phyloP scores from a whole-genome alignment of 306 rosid genomes.

The Cercis canadensis region DNA sequence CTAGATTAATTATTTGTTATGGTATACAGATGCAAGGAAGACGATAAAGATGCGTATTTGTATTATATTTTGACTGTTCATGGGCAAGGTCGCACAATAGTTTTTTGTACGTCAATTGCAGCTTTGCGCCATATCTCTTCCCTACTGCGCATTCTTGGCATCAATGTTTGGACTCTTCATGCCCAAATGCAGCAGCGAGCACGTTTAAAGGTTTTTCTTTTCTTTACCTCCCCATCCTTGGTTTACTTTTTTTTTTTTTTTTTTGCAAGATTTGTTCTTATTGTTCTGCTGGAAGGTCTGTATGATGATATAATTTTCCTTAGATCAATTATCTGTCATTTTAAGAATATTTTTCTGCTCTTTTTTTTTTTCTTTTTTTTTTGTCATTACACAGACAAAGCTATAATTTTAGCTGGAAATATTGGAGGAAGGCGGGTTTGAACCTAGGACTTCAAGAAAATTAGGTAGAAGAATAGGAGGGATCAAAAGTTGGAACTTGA shows the following conservation, averaged over 20 bases:
- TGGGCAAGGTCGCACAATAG: slow-evolving; percentile 91
- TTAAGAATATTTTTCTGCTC: too few species aligned
- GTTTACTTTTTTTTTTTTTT: slow-evolving; percentile 32
- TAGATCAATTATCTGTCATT: background rate
- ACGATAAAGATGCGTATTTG: slow-evolving; percentile 89
- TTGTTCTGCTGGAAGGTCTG: slow-evolving; percentile 23
- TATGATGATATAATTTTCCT: slow-evolving; percentile 10
- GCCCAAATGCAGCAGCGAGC: slow-evolving; percentile 95
- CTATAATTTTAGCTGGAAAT: too few species aligned
- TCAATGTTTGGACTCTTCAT: slow-evolving; percentile 80
- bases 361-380: background rate
- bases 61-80: slow-evolving; percentile 85
- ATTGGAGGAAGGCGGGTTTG: too few species aligned
- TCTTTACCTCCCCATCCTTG: slow-evolving; percentile 5
- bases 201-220: slow-evolving; percentile 75
- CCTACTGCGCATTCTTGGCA: slow-evolving; percentile 74
- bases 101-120: slow-evolving; percentile 89
- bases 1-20: slow-evolving; percentile 36
- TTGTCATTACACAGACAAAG: too few species aligned
- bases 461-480: too few species aligned
- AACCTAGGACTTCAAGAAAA: too few species aligned
- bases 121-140: slow-evolving; percentile 91
- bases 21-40: slow-evolving; percentile 86
- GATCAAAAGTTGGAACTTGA: too few species aligned
- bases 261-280: slow-evolving; percentile 25